Conservation (phyloP, 2,329 filamentous ascomycete species). For the Magnaporthiopsis incrustans region DNA sequence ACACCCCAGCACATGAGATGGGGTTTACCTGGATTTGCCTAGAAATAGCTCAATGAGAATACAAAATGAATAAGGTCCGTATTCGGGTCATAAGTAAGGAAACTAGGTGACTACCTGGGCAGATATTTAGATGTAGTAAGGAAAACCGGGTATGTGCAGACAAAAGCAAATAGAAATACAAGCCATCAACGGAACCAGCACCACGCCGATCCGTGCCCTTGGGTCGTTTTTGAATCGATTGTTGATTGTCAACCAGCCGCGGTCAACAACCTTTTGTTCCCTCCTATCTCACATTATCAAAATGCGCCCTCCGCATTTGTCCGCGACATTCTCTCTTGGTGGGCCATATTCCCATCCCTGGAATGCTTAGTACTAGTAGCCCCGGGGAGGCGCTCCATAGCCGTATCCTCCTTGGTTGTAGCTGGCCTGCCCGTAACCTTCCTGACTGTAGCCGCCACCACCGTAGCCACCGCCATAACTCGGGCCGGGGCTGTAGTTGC, state of each 20-base stretch:
- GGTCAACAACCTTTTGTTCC: neutral
- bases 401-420: constrained; percentile 7
- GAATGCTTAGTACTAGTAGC: constrained; percentile 5
- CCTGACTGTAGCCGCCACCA: constrained; percentile 5
- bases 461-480: constrained; percentile 4
- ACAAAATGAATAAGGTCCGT: neutral
- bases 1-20: neutral
- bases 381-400: constrained; percentile 6
- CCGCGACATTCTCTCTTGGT: neutral
- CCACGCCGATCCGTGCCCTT: neutral
- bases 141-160: constrained; percentile 1
- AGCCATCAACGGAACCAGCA: neutral
- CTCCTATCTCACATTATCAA: neutral
- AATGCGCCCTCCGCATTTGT: neutral
- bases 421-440: constrained; percentile 2
- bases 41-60: neutral
- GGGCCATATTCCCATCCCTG: neutral
- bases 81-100: neutral
- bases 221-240: neutral
- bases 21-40: neutral
- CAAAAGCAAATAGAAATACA: neutral
- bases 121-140: neutral
- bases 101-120: neutral
- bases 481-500: constrained; percentile 4
- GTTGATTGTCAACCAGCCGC: neutral